Evolutionary conservation across 148 eudicot species (phyloP), one percentile per base, ranked within the genome.

Genomic region (Chenopodium formosanum): DNA sequence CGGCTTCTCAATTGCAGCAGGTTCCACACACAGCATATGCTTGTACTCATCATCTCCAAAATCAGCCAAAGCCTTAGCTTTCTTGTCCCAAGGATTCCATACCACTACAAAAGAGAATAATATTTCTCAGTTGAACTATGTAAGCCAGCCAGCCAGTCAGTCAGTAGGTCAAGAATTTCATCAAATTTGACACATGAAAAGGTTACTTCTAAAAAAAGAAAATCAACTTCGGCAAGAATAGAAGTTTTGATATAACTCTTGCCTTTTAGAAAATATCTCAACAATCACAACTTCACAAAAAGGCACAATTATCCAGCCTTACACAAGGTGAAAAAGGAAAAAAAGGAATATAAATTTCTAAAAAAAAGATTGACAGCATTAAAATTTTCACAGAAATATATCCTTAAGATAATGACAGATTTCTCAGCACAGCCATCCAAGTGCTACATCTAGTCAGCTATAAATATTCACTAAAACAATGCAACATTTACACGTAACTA

Each of bases 11-110:
- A 94, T 85, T 34, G 95, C 93, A 86, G 97, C 98, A 79, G 98
- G 88, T 84, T 94, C 98, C 81, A 94, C 94, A 75, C 97, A 93
- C 76, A 94, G 47, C 98, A 94, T 94, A 75, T 94, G 90, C 84
- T 92, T 93, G 88, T 90, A 94, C 58, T 94, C 97, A 16, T 93
- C 97, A 74, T 91, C 97, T 70, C 98, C 98, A 75, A 94, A 90
- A 89, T 94, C 98, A 78, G 87, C 87, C 87, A 94, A 86, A 47
- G 97, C 89, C 82, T 94, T 94, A 22, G 98, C 97, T 89, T 88
- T 93, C 89, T 90, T 91, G 86, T 94, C 97, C 98, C 97, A 93
- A 14, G 98, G 98, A 86, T 94, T 94, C 98, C 98, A 94, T 56
- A 94, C 97, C 72, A 93, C 98, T 94, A 84, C 69, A 86, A 22